Evolutionary conservation across 192 early-diverging fungal species (phyloP), one percentile per base, ranked within the genome.

Genomic region (Dissophora ornata): DNA sequence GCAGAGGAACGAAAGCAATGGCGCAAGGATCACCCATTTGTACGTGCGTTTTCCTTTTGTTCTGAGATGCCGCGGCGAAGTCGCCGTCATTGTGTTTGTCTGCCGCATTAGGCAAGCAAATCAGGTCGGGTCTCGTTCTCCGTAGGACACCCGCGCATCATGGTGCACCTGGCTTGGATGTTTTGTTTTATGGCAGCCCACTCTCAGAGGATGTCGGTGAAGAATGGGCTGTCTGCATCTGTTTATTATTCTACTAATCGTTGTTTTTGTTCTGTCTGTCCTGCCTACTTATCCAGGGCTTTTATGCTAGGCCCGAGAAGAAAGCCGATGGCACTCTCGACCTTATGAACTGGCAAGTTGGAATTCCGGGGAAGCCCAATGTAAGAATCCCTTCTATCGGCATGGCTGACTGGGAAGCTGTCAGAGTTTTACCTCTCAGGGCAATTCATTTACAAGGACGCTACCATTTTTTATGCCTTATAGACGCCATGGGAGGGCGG

Each of bases 1-100:
- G 84, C 87, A 52, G 95, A 98, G 80, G 97, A 99, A 82, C 84
- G 97, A 48, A 97, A 96, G 79, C 95, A 96, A 81, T 99, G 97
- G 97, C 82, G 96, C 64, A 97, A 95, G 82, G 97, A 97, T 77
- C 95, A 97, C 74, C 96, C 90, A 52, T 82, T 83, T 62, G 85
- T 87, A 79, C 61, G 69, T 62, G 30, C 34, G 15, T 22, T 26
- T 28, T 38, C 47, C 26, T 25, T 30, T 22, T 13, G 6, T 40
- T 36, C 28, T 24, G 34, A 25, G 45, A n/a, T n/a, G n/a, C n/a
- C n/a, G n/a, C n/a, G 45, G 7, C 8, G 19, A 47, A 47, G 29
- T 22, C 26, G 32, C 16, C 36, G 33, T 55, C 18, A 19, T 33
- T 54, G 11, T 54, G 12, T 33, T 7, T n/a, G 36, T 9, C 12